Evolutionary conservation across 2,329 filamentous ascomycete species (phyloP).

Genomic region (Macroventuria anomochaeta): DNA sequence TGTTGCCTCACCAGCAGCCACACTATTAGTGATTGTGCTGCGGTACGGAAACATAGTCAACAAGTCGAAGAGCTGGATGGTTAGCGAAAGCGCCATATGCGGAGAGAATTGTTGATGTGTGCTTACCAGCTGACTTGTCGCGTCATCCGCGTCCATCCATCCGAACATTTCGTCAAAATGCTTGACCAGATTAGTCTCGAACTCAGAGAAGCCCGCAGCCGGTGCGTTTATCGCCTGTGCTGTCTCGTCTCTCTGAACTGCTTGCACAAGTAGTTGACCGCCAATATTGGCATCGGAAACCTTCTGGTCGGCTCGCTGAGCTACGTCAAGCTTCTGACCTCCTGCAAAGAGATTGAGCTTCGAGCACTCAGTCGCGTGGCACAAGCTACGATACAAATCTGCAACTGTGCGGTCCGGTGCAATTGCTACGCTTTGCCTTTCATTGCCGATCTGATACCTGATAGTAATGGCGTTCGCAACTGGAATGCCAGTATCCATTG

Average conservation of each 20-base stretch:
- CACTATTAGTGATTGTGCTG: conserved; percentile 36
- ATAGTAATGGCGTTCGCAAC: conserved; percentile 71
- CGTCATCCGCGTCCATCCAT: conserved; percentile 75
- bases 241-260: conserved; percentile 36
- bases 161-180: conserved; percentile 86
- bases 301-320: conserved; percentile 63
- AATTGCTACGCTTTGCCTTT: conserved; percentile 68
- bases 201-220: conserved; percentile 50
- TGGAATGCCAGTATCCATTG: conserved; percentile 55
- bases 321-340: conserved; percentile 69
- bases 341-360: conserved; percentile 76
- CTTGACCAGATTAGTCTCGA: conserved; percentile 80
- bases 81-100: conserved; percentile 18
- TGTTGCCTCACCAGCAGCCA: conserved; percentile 32
- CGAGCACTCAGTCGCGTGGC: conserved; percentile 74
- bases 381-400: conserved; percentile 71
- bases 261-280: conserved; percentile 40
- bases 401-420: conserved; percentile 74
- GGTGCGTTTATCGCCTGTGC: conserved; percentile 27
- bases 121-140: conserved; percentile 38
- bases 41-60: conserved; percentile 42
- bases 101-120: not conserved
- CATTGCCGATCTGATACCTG: conserved; percentile 72
- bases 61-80: conserved; percentile 43
- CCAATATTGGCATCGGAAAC: conserved; percentile 62